Evolutionary conservation across 192 early-diverging fungal genomes (phyloP).

Genomic region (Geranomyces variabilis): DNA sequence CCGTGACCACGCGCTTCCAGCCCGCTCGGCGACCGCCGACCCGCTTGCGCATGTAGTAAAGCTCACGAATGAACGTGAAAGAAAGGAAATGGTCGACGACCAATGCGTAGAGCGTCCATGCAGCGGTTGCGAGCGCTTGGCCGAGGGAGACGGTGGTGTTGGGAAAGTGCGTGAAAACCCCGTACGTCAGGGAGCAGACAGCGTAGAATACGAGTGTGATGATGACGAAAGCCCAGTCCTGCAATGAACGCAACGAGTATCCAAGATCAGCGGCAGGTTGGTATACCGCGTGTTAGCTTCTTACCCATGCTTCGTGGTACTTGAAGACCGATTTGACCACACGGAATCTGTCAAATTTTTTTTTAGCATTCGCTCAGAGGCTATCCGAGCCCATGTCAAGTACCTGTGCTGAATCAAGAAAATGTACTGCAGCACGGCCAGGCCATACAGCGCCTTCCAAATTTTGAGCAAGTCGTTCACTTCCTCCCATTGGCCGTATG

Average conservation of each 20-base stretch:
- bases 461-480: not conserved
- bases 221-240: constrained; percentile 13
- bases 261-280: too few relatives aligned
- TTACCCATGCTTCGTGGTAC: constrained; percentile 5
- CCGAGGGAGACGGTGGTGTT: not conserved
- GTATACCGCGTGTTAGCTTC: too few relatives aligned
- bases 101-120: constrained; percentile 14
- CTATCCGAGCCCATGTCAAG: too few relatives aligned
- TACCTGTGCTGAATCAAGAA: not conserved
- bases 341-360: constrained; percentile 1
- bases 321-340: constrained; percentile 12
- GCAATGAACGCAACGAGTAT: too few relatives aligned
- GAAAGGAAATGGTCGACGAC: constrained; percentile 8
- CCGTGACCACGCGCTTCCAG: not conserved
- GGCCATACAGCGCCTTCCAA: not conserved
- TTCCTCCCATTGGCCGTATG: not conserved
- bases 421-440: not conserved
- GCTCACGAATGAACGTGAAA: constrained; percentile 13
- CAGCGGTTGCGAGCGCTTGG: constrained; percentile 3
- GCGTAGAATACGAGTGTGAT: not conserved
- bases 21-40: not conserved
- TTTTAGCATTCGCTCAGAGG: too few relatives aligned
- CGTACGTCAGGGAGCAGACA: not conserved
- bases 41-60: constrained; percentile 2
- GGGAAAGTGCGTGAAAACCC: not conserved